A percentile compares a stretch with the other conserved stretches of the same genome.
These are phyloP conservation scores for Tephrocybe sp. DNA, from an alignment of 768 basidiomycete genomes.

Conservation along the genomic window DNA sequence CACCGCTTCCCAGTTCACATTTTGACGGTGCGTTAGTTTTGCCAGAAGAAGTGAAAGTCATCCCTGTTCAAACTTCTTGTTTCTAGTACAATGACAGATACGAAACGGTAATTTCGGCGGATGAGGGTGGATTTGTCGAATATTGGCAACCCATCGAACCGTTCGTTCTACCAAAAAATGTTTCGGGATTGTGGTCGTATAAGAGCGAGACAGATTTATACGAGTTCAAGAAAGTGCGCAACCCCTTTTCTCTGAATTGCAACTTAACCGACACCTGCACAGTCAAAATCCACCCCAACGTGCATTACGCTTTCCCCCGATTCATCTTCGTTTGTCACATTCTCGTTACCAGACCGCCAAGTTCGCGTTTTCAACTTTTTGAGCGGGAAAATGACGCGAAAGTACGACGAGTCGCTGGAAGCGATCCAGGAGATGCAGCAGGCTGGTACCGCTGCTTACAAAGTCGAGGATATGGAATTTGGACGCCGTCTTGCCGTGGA, in stretches of 20 bases:
- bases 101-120: slow-evolving; percentile 90
- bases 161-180: slow-evolving; percentile 76
- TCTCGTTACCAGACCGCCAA: slow-evolving; percentile 91
- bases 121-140: slow-evolving; percentile 92
- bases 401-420: slow-evolving; percentile 90
- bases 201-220: slow-evolving; percentile 93
- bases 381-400: slow-evolving; percentile 82
- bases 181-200: slow-evolving; percentile 81
- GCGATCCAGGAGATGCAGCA: slow-evolving; percentile 99
- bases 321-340: slow-evolving; percentile 85
- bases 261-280: neutral
- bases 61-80: neutral
- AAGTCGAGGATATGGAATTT: slow-evolving; percentile 98
- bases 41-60: neutral
- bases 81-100: slow-evolving; percentile 84
- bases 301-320: slow-evolving; percentile 91
- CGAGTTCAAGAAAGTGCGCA: slow-evolving; percentile 91
- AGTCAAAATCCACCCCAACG: slow-evolving; percentile 91
- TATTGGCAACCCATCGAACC: slow-evolving; percentile 94
- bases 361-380: slow-evolving; percentile 93
- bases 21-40: slow-evolving; percentile 66
- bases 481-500: slow-evolving; percentile 93
- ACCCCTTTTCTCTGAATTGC: neutral
- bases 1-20: slow-evolving; percentile 90
- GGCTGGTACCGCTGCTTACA: slow-evolving; percentile 88